A percentile compares a stretch with the other conserved stretches of the same genome.
These are phyloP conservation scores for Rhizodiscina lignyota DNA, from an alignment of 495 filamentous ascomycete genomes.

Conservation along the genomic window DNA sequence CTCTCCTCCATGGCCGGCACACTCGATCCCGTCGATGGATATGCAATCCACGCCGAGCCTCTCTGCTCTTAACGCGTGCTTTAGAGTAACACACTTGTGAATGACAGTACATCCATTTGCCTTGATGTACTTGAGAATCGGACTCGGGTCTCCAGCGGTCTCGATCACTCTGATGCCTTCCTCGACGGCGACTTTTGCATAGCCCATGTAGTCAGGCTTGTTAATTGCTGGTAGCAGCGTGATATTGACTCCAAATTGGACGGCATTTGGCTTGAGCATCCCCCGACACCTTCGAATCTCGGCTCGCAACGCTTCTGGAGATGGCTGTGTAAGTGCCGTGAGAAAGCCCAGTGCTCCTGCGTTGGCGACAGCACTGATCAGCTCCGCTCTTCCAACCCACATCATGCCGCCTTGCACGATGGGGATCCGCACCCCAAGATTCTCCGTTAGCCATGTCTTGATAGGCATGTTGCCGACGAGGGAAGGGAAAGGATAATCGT, in stretches of 20 bases:
- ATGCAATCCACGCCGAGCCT: slow-evolving; percentile 91
- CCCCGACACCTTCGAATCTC: slow-evolving; percentile 73
- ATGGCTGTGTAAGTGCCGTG: slow-evolving; percentile 84
- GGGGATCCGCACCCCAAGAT: neutral
- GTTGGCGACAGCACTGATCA: slow-evolving; percentile 82
- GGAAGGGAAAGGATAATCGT: too few species aligned
- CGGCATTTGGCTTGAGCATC: slow-evolving; percentile 43
- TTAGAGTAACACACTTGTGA: slow-evolving; percentile 92
- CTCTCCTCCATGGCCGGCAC: slow-evolving; percentile 87
- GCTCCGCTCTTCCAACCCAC: slow-evolving; percentile 71
- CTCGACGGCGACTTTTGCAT: slow-evolving; percentile 77
- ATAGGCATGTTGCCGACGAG: too few species aligned
- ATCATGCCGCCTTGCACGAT: slow-evolving; percentile 43
- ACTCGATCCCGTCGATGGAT: slow-evolving; percentile 90
- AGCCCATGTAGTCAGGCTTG: slow-evolving; percentile 76
- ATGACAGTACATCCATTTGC: slow-evolving; percentile 56
- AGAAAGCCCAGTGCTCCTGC: slow-evolving; percentile 80
- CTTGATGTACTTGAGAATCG: slow-evolving; percentile 80
- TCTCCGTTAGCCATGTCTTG: neutral
- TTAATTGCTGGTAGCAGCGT: slow-evolving; percentile 78
- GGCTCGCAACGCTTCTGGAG: slow-evolving; percentile 72
- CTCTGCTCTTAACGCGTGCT: slow-evolving; percentile 74
- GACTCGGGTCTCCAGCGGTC: slow-evolving; percentile 84
- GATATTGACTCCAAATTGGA: slow-evolving; percentile 87
- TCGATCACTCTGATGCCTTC: slow-evolving; percentile 87